Evolutionary conservation across 768 basidiomycete genomes (phyloP).

Genomic region (Podaxis sp.): DNA sequence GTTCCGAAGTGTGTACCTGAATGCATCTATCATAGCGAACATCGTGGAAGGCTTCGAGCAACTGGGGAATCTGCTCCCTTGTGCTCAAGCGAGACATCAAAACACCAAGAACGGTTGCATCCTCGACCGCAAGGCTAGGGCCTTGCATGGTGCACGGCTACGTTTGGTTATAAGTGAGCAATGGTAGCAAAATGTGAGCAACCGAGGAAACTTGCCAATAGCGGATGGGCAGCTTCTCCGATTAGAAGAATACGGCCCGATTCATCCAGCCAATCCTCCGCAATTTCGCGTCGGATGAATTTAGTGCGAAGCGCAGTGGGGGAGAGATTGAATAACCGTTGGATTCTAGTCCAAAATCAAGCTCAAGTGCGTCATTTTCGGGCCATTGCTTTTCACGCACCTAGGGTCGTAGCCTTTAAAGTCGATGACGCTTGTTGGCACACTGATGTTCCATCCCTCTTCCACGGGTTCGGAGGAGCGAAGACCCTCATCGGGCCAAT

Average conservation of each 20-base stretch:
- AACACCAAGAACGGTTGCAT: slow-evolving; percentile 54
- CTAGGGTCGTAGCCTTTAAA: slow-evolving; percentile 27
- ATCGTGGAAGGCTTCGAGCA: slow-evolving; percentile 53
- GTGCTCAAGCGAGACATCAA: slow-evolving; percentile 49
- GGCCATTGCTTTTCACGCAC: background rate
- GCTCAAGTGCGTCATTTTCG: background rate
- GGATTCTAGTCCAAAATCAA: slow-evolving; percentile 29
- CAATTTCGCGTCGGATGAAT: slow-evolving; percentile 30
- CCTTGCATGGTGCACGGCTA: slow-evolving; percentile 52
- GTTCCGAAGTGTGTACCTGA: slow-evolving; percentile 42
- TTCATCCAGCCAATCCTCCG: slow-evolving; percentile 52
- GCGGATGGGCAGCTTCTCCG: slow-evolving; percentile 58
- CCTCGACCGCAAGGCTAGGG: slow-evolving; percentile 50
- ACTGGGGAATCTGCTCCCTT: slow-evolving; percentile 43
- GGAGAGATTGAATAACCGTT: slow-evolving; percentile 32
- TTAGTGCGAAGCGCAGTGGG: slow-evolving; percentile 37
- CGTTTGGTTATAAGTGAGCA: background rate
- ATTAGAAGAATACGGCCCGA: slow-evolving; percentile 45
- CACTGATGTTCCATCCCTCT: slow-evolving; percentile 36
- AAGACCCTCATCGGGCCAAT: slow-evolving; percentile 34
- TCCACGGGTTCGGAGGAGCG: slow-evolving; percentile 22
- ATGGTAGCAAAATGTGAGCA: slow-evolving; percentile 1
- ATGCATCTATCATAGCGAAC: slow-evolving; percentile 46
- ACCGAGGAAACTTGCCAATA: slow-evolving; percentile 37
- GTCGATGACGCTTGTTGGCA: slow-evolving; percentile 33